A percentile compares a stretch with the other conserved stretches of the same genome.
These are phyloP conservation scores for Cercospora beticola DNA, from an alignment of 2,329 filamentous ascomycete genomes.

Conservation along the genomic window DNA sequence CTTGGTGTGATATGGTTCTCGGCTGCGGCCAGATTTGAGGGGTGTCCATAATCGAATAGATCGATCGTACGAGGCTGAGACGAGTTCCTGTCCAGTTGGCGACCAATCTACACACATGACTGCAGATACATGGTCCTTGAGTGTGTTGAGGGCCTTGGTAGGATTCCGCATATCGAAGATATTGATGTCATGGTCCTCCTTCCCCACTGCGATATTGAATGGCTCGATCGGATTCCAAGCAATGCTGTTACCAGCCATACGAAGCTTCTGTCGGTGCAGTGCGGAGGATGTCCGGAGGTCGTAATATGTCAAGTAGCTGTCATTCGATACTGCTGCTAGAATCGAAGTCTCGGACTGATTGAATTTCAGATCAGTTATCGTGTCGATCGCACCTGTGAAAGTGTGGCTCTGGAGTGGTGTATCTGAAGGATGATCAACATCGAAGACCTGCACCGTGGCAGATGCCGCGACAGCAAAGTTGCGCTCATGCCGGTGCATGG, in stretches of 20 bases:
- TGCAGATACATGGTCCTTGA: constrained; percentile 85
- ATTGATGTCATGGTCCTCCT: constrained; percentile 90
- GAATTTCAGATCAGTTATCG: constrained; percentile 83
- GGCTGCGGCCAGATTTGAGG: constrained; percentile 70
- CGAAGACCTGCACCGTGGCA: constrained; percentile 81
- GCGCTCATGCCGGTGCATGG: constrained; percentile 75
- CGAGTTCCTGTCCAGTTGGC: constrained; percentile 89
- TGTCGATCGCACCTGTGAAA: constrained; percentile 88
- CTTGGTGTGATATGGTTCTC: constrained; percentile 96
- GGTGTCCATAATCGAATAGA: constrained; percentile 81
- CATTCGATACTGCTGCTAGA: constrained; percentile 78
- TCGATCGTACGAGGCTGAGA: constrained; percentile 84
- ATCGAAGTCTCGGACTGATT: constrained; percentile 94
- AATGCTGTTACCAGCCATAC: constrained; percentile 78
- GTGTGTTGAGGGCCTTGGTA: constrained; percentile 79
- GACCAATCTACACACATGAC: constrained; percentile 97
- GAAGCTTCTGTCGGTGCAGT: constrained; percentile 76
- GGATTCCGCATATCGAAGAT: constrained; percentile 80
- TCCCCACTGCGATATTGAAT: constrained; percentile 90
- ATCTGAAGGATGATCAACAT: constrained; percentile 73
- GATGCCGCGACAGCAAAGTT: constrained; percentile 76
- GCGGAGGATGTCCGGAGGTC: constrained; percentile 85
- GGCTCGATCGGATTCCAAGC: constrained; percentile 97
- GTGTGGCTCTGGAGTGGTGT: constrained; percentile 77
- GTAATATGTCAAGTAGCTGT: constrained; percentile 85